Conservation (phyloP, 345 rosid genomes). For the Cardamine chenopodiifolia region DNA sequence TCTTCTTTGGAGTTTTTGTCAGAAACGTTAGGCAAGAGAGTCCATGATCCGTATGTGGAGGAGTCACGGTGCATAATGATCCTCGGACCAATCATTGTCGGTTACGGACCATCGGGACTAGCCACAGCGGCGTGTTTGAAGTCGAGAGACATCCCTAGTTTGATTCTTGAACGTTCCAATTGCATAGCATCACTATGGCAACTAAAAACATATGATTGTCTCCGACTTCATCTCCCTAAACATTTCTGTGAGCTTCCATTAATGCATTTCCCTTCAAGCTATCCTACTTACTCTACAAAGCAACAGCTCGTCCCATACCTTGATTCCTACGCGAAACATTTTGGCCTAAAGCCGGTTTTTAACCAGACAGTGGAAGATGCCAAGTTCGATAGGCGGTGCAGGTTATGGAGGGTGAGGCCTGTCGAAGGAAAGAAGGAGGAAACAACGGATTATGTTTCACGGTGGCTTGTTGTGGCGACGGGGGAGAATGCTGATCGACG, state of each 20-base stretch:
- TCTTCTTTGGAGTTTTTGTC: constrained; percentile 47
- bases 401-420: constrained; percentile 66
- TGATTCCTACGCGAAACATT: constrained; percentile 48
- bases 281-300: constrained; percentile 81
- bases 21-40: constrained; percentile 56
- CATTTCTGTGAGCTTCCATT: constrained; percentile 76
- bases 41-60: constrained; percentile 52
- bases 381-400: constrained; percentile 48
- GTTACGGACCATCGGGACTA: constrained; percentile 86
- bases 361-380: constrained; percentile 60
- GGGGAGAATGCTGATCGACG: constrained; percentile 93
- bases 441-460: constrained; percentile 53
- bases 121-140: constrained; percentile 76
- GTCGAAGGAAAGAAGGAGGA: constrained; percentile 44
- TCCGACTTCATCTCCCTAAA: constrained; percentile 88
- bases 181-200: constrained; percentile 85
- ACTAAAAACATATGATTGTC: constrained; percentile 82
- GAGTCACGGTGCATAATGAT: constrained; percentile 45
- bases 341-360: constrained; percentile 55
- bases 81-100: constrained; percentile 67
- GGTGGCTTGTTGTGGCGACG: constrained; percentile 75
- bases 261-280: constrained; percentile 61
- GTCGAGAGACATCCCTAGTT: constrained; percentile 53
- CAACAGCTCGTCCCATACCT: constrained; percentile 70
- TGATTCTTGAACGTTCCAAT: constrained; percentile 68